Base-by-base conservation (phyloP, 768 basidiomycete species). In the Mycena indigotica region DNA sequence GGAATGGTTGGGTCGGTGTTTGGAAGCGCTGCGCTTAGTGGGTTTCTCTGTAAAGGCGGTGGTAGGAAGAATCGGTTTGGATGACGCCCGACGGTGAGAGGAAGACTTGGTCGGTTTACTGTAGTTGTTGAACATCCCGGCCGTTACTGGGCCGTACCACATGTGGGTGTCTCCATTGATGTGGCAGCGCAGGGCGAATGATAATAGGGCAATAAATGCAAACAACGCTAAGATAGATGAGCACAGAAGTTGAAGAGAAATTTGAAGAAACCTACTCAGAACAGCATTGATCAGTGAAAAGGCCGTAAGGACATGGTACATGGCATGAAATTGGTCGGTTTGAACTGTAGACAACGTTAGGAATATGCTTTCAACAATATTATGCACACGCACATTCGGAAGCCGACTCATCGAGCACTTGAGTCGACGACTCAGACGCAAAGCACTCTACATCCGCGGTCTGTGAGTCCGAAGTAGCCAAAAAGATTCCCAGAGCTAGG, bases 271-370 rank as follows among this genome's bases (percentile, higher is more conserved):
- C 87, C 57, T 71, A 87, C 91, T 74, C 3, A 93, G 79, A 40
- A 80, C 77, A 50, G 87, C 84, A 65, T 92, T 93, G 70, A 93
- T 84, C 54, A 93, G 72, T 5, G 91, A 84, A 72, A 93, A 93
- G 17, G 87, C 83, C 70, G 86, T 89, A 57, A 93, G 77, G 19
- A 92, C 91, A 26, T 86, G 84, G 69, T 92, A 93, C 77, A 92
- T 91, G n/a, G 91, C 90, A 63, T 91, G 91, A 70, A 88, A 93
- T 58, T 89, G 89, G 65, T 91, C 88, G 23, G 90, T 92, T 55
- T 89, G 85, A 73, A 92, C 91, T 93, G 65, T 17, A 19, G 8
- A 28, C 35, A 53, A 41, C 32, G 55, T 65, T 58, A 64, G 52
- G 44, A 40, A 32, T 50, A 56, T 17, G 53, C 25, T 10, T 28